Evolutionary conservation across 306 rosid species (phyloP).

Genomic region (Amphicarpaea edgeworthii): DNA sequence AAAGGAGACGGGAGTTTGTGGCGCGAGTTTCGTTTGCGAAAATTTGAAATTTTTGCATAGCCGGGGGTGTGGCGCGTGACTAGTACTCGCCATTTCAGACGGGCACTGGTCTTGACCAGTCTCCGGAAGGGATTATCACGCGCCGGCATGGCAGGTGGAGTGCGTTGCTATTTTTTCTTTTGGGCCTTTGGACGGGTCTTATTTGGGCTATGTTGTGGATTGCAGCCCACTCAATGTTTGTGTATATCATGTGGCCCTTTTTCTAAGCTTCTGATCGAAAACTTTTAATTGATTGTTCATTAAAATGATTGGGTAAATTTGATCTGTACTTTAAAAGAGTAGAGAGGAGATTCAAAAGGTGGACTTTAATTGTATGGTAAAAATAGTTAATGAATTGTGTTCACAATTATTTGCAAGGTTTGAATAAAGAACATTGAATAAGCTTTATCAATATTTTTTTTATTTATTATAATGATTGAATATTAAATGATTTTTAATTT

Average conservation of each 20-base stretch:
- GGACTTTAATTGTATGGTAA: not conserved
- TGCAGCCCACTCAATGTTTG: too few relatives aligned
- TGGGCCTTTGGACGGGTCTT: not conserved
- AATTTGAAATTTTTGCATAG: constrained; percentile 49
- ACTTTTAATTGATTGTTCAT: too few relatives aligned
- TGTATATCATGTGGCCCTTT: too few relatives aligned
- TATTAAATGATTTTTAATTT: too few relatives aligned
- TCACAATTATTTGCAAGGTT: too few relatives aligned
- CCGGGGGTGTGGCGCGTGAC: constrained; percentile 37
- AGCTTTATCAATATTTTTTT: too few relatives aligned
- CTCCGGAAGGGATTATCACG: constrained; percentile 19
- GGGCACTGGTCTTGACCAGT: not conserved
- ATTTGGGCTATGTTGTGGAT: not conserved
- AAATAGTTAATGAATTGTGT: not conserved
- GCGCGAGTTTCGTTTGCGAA: constrained; percentile 52
- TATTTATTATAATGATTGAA: too few relatives aligned
- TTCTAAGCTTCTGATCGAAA: too few relatives aligned
- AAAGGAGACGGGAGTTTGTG: constrained; percentile 28
- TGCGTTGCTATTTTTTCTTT: not conserved
- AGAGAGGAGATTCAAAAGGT: too few relatives aligned
- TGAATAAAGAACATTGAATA: too few relatives aligned
- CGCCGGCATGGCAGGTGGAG: constrained; percentile 50
- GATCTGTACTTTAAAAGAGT: too few relatives aligned
- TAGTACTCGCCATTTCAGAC: not conserved
- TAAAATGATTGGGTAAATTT: too few relatives aligned